These are phyloP conservation scores for Zarea fungicola DNA, from an alignment of 2,329 filamentous ascomycete species.

Conservation along the genomic window DNA sequence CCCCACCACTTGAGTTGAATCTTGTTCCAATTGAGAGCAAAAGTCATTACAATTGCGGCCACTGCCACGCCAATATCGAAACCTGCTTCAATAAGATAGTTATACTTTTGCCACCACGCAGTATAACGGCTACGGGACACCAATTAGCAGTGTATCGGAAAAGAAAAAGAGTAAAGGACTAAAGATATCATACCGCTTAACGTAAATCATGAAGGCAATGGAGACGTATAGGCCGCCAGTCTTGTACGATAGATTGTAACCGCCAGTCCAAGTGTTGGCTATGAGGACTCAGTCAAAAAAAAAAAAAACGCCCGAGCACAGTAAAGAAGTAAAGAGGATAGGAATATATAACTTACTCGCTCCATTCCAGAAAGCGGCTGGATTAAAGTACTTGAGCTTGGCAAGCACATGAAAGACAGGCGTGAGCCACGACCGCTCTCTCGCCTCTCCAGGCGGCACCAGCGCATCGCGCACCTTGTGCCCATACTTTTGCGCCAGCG, in stretches of 20 bases:
- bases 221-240: conserved; percentile 36
- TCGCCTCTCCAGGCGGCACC: too few relatives aligned
- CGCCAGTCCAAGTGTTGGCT: too few relatives aligned
- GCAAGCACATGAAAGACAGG: too few relatives aligned
- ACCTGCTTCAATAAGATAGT: conserved; percentile 37
- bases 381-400: too few relatives aligned
- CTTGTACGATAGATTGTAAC: conserved; percentile 38
- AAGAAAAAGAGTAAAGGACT: too few relatives aligned
- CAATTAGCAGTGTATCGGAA: too few relatives aligned
- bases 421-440: too few relatives aligned
- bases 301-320: conserved; percentile 7
- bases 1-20: conserved; percentile 38
- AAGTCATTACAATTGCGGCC: conserved; percentile 37
- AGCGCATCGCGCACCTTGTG: too few relatives aligned
- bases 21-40: conserved; percentile 34
- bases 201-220: conserved; percentile 39
- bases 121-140: conserved; percentile 30
- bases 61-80: conserved; percentile 36
- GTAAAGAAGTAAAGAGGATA: too few relatives aligned
- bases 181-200: too few relatives aligned
- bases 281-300: conserved; percentile 38
- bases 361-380: too few relatives aligned
- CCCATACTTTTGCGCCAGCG: conserved; percentile 37
- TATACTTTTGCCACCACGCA: conserved; percentile 43
- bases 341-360: too few relatives aligned